These are phyloP conservation scores for Fusarium nurragi DNA, from an alignment of 2,329 filamentous ascomycete species.

Conservation along the genomic window DNA sequence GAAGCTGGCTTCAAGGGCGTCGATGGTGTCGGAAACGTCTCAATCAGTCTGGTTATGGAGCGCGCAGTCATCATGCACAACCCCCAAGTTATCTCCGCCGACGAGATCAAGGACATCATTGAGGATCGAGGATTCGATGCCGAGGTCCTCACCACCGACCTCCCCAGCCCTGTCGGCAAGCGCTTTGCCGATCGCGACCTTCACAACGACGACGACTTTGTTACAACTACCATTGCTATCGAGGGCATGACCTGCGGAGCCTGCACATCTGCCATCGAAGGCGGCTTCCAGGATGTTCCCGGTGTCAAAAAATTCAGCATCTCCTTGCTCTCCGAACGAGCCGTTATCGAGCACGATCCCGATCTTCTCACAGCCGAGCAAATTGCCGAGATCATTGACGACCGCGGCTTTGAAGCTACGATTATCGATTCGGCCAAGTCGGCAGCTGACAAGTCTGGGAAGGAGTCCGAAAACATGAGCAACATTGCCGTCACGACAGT, in stretches of 20 bases:
- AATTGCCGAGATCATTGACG: conserved; percentile 70
- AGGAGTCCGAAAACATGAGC: conserved; percentile 49
- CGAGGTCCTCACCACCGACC: conserved; percentile 83
- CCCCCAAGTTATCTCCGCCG: conserved; percentile 75
- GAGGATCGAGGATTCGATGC: conserved; percentile 94
- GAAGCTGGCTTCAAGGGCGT: conserved; percentile 89
- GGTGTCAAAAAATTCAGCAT: conserved; percentile 83
- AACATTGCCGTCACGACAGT: conserved; percentile 79
- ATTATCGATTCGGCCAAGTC: conserved; percentile 75
- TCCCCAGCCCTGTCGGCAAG: conserved; percentile 64
- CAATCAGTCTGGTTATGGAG: conserved; percentile 94
- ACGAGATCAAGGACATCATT: conserved; percentile 83
- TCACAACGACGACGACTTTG: conserved; percentile 54
- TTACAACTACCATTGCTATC: conserved; percentile 80
- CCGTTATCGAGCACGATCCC: conserved; percentile 83
- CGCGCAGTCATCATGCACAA: conserved; percentile 95
- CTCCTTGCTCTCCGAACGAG: conserved; percentile 83
- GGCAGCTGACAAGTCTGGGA: conserved; percentile 32
- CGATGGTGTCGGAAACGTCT: conserved; percentile 83
- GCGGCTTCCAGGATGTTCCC: conserved; percentile 77
- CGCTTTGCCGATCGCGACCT: conserved; percentile 50
- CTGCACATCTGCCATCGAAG: conserved; percentile 86
- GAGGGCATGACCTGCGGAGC: conserved; percentile 93
- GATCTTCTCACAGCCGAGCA: conserved; percentile 60
- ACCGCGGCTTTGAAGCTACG: conserved; percentile 82